Base-by-base conservation (phyloP, 306 rosid genomes). In the Inga laurina region DNA sequence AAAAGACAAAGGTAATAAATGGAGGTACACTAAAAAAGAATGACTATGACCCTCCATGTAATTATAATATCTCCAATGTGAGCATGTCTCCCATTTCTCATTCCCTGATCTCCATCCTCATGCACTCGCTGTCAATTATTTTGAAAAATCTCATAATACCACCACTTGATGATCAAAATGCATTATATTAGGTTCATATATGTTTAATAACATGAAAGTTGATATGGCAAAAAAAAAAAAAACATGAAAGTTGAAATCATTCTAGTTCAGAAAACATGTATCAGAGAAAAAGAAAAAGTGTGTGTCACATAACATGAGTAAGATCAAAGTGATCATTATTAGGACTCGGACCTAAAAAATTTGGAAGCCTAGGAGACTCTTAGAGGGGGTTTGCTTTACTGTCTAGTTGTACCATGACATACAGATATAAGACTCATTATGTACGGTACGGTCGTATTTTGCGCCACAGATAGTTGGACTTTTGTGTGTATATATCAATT, bases 1-100 rank as follows among this genome's bases (percentile, higher is more conserved):
- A 92, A 93, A 91, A 93, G 94, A 96, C 97, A 96, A 89, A 90
- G 97, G 84, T 89, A 88, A 93, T 92, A 92, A 95, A 95, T 90
- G 96, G 87, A 90, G 93, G 89, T 86, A 92, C 93, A 91, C 93
- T 93, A 81, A 74, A 86, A 91, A 90, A 94, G 92, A 92, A 88
- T 87, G 95, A 92, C 95, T 89, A 82, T 89, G 97, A 91, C 94
- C 88, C 85, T 92, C 90, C 92, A 87, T 90, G 93, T 85, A 92
- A 91, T 90, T 86, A 96, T 96, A 90, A 82, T 91, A 86, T 90
- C 90, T 82, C 18, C 78, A 84, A 81, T 84, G 87, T 90, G 91
- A 86, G 84, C 80, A 87, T 91, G 90, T 87, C 92, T 89, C 84
- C 92, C 90, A 44, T 87, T 39, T 88, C 87, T 85, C 90, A 88